Evolutionary conservation across 108 stramenopile species (phyloP), one percentile per base, ranked within the genome.

Genomic region (Pseudonitzschia multistriata): DNA sequence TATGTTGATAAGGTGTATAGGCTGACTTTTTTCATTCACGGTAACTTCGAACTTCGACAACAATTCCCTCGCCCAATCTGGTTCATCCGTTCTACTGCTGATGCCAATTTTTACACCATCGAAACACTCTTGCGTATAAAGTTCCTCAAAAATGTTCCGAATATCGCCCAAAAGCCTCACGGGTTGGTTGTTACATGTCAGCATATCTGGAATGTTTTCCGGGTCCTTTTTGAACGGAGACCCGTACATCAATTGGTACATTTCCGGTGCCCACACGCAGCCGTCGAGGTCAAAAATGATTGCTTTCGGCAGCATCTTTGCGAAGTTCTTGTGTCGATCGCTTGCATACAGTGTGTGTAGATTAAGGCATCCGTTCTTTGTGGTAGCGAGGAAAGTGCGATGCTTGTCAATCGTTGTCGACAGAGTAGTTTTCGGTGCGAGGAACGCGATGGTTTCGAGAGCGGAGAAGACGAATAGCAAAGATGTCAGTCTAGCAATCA

Each of bases 241-340:
- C 14, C 74, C 74, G 28, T 50, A 73, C 2, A 59, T 0, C 24
- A 92, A 42, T 49, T 85, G 83, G 54, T 89, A 87, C 86, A 88
- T 89, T 77, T 92, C 88, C 27, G 91, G 91, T 49, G 66, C 69
- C 88, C 88, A 89, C 13, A 92, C 62, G 62, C 86, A 87, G 30
- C 84, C 81, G 65, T 92, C 91, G 24, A 92, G 73, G 63, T 92
- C 91, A 61, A 92, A 89, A n/a, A 88, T 83, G 33, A 92, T 87
- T 31, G 87, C 61, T 28, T 66, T 74, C 25, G 90, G 89, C 50
- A 52, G 24, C 3, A 17, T 13, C 17, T 45, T 45, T 6, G 42
- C 13, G 8, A 17, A 13, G 11, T 6, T 17, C 3, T 13, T 17
- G 17, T 1, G 13, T 45, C 15, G 15, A 13, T 45, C 42, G 42